Evolutionary conservation across 2,329 filamentous ascomycete species (phyloP), one percentile per base, ranked within the genome.

Genomic region (Alternaria arbusti): DNA sequence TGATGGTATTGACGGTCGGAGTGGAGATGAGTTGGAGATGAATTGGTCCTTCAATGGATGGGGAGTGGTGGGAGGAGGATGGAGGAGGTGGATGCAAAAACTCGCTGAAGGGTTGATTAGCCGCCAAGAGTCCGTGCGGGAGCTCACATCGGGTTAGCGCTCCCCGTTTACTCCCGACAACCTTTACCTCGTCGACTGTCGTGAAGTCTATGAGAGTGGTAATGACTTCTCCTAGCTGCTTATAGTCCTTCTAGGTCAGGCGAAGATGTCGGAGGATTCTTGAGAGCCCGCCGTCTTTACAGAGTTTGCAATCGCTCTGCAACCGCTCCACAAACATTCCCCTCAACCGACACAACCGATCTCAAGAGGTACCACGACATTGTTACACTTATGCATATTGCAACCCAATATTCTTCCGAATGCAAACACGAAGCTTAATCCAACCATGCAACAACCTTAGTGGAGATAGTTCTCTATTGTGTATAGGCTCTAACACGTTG

Each of bases 21-120:
- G 76, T 74, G 76, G 76, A 79, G 77, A 79, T 78, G 75, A 73
- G 72, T 75, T 76, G 75, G 70, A 72, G 75, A 79, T 79, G 78
- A 76, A 77, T 73, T 77, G 72, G 67, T 70, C 73, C 66, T 74
- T 70, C 73, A 76, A 76, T 76, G 72, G 74, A 74, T 76, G 70
- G 65, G 65, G 68, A 68, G 69, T 68, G 67, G 68, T 70, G 67
- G 65, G 58, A 64, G 67, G 72, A 68, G 70, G 68, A 68, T 68
- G 64, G 67, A 73, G 70, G 68, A 71, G 68, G 62, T 66, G 73
- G 61, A 66, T 65, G 65, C 61, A 67, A 67, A 67, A 65, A 65
- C 63, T 67, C 63, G 62, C 61, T 62, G 65, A 67, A 67, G 65
- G 65, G 62, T 67, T 65, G 65, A 66, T 64, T 57, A 66, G 69